These are phyloP conservation scores for Zymoseptoria brevis DNA, from an alignment of 2,329 filamentous ascomycete genomes.

Conservation along the genomic window DNA sequence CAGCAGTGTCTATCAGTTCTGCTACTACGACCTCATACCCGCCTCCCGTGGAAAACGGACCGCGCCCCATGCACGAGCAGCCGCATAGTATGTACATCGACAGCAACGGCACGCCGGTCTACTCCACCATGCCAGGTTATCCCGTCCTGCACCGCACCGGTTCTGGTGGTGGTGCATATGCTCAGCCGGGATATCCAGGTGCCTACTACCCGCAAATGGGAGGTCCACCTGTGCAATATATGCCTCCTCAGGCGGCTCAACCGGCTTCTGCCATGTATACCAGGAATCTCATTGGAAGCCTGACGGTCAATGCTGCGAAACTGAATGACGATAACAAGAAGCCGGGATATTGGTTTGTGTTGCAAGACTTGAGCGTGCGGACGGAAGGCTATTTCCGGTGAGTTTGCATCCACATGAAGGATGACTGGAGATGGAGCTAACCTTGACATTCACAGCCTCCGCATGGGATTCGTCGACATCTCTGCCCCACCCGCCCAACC, in stretches of 20 bases:
- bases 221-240: constrained; percentile 11
- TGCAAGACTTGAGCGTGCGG: constrained; percentile 89
- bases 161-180: constrained; percentile 5
- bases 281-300: constrained; percentile 84
- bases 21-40: constrained; percentile 73
- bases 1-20: constrained; percentile 64
- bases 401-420: constrained; percentile 18
- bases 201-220: constrained; percentile 15
- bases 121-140: constrained; percentile 15
- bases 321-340: constrained; percentile 71
- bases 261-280: constrained; percentile 80
- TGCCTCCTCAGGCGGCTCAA: constrained; percentile 26
- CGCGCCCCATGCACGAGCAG: constrained; percentile 10
- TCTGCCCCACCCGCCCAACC: constrained; percentile 34
- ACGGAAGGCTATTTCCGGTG: constrained; percentile 89
- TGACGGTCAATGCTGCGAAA: constrained; percentile 80
- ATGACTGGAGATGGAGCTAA: constrained; percentile 10
- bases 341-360: constrained; percentile 90
- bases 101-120: constrained; percentile 16
- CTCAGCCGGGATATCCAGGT: not conserved
- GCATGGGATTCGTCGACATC: constrained; percentile 78
- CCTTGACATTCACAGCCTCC: constrained; percentile 40
- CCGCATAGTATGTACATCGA: constrained; percentile 13
- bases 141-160: constrained; percentile 8
- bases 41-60: constrained; percentile 36